Conservation (phyloP, 192 early-diverging fungal species). For the Backusella psychrophila region DNA sequence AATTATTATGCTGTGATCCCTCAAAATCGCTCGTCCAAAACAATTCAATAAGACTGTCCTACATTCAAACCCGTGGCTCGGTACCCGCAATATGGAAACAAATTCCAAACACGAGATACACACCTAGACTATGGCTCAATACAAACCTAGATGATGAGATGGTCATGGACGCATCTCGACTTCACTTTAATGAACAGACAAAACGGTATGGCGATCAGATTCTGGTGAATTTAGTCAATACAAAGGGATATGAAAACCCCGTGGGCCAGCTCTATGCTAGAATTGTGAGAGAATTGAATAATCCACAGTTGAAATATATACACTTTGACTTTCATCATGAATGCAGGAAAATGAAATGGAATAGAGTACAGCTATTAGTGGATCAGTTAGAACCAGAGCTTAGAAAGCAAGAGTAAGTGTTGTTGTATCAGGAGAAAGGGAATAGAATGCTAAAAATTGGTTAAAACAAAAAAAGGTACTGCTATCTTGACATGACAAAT, state of each 20-base stretch:
- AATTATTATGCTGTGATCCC: constrained; percentile 69
- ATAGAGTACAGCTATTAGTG: constrained; percentile 77
- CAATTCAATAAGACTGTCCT: constrained; percentile 47
- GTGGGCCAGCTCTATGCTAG: constrained; percentile 76
- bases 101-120: constrained; percentile 86
- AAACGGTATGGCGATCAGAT: constrained; percentile 75
- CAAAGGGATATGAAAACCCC: constrained; percentile 83
- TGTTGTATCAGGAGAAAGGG: background rate
- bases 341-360: constrained; percentile 93
- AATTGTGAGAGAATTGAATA: constrained; percentile 53
- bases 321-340: constrained; percentile 99
- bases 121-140: constrained; percentile 78
- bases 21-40: constrained; percentile 39
- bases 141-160: constrained; percentile 27
- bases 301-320: constrained; percentile 59
- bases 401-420: constrained; percentile 42
- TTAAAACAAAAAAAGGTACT: constrained; percentile 48
- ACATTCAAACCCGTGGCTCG: constrained; percentile 92
- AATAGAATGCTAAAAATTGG: background rate
- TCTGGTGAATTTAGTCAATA: constrained; percentile 92
- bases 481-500: constrained; percentile 39
- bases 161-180: constrained; percentile 43
- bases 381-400: constrained; percentile 72
- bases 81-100: constrained; percentile 96
- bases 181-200: constrained; percentile 72